Conservation (phyloP, 139 green algal genomes). For the Tetradesmus obliquus region DNA sequence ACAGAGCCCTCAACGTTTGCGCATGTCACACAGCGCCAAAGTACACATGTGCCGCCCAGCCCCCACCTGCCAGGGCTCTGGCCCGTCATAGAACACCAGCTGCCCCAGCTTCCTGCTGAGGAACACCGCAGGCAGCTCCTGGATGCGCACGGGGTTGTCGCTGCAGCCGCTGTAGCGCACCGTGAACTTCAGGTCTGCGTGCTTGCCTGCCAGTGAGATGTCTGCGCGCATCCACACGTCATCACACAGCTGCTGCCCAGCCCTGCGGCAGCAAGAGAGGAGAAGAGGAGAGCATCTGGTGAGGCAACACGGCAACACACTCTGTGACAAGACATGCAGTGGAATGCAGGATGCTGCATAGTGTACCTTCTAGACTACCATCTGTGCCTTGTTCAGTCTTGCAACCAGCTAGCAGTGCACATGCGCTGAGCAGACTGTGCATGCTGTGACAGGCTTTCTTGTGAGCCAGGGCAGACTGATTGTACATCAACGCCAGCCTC, state of each 20-base stretch:
- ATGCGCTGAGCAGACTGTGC: too few relatives aligned
- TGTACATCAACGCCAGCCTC: neutral
- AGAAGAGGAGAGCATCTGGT: too few relatives aligned
- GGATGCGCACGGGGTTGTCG: conserved; percentile 31
- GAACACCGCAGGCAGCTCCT: conserved; percentile 50
- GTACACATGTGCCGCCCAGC: neutral
- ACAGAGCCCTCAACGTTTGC: neutral
- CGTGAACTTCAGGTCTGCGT: conserved; percentile 29
- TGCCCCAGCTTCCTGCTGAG: conserved; percentile 16
- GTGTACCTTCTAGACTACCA: too few relatives aligned
- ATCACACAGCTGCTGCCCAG: conserved; percentile 45
- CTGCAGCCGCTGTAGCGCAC: neutral
- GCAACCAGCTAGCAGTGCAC: too few relatives aligned
- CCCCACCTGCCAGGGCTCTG: conserved; percentile 35
- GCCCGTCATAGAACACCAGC: conserved; percentile 45
- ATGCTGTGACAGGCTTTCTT: too few relatives aligned
- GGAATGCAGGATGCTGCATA: too few relatives aligned
- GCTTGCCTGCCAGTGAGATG: conserved; percentile 5
- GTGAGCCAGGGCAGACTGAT: too few relatives aligned
- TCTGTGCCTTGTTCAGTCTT: too few relatives aligned
- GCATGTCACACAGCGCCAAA: neutral
- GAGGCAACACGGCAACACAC: too few relatives aligned
- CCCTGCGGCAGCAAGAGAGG: neutral
- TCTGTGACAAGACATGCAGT: too few relatives aligned
- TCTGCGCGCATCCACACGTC: conserved; percentile 32